Evolutionary conservation across 163 green algal species (phyloP), one percentile per base, ranked within the genome.

Genomic region (Scenedesmus sp.): DNA sequence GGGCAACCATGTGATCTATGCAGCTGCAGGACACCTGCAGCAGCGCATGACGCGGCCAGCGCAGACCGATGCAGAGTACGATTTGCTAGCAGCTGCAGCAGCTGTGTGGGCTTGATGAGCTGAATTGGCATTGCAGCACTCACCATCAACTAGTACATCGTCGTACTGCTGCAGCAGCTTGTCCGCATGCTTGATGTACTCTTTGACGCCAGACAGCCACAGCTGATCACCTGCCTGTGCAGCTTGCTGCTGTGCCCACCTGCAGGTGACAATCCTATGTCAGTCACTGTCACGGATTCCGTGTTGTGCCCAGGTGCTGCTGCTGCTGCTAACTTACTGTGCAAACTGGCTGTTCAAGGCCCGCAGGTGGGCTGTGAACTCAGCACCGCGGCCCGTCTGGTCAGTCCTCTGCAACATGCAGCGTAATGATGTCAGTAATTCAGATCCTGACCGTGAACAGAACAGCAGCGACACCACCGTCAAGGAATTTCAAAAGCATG

Each of bases 291-390:
- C 34, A 26, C n/a, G 1, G 59, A 55, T 20, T 52, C 4, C 55
- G 18, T 20, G 26, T 34, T 12, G n/a, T 62, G n/a, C 3, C 23
- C 2, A 77, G 84, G 84, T 46, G 20, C 4, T 59, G 55, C 20
- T 73, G 54, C 26, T 52, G 82, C 59, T 34, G 23, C 60, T 46
- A 20, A 84, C 81, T 88, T 84, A 92, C 88, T 77, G 23, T 85
- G 82, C 89, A 84, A 90, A 92, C 55, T 92, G 89, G 26, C 18
- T 62, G 89, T 92, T 92, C 20, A 92, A 67, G 54, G 46, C 66
- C n/a, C 55, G 46, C 54, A 92, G 82, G 23, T 86, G 23, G 15
- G 89, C 82, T 54, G 89, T 82, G 16, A 92, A 92, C 66, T 86
- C 66, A 10, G n/a, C 55, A n/a, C n/a, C 82, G 52, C 89, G 82